Evolutionary conservation across 148 eudicot genomes (phyloP).

Genomic region (Cornus florida): DNA sequence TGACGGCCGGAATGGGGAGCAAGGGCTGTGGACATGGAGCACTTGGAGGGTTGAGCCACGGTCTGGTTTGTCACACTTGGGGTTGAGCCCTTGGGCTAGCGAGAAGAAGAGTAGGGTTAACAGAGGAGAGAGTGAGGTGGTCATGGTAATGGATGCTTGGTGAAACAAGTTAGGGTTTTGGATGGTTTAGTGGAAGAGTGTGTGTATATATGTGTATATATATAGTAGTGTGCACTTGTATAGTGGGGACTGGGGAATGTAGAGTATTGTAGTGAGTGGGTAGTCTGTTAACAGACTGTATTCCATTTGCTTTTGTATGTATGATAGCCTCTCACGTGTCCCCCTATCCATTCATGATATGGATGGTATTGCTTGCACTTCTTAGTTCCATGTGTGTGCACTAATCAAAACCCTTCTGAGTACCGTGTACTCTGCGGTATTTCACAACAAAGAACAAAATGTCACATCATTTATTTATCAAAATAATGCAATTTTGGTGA

Average conservation of each 20-base stretch:
- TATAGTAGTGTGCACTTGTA: not conserved
- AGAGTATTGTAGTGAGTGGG: not conserved
- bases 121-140: slow-evolving; percentile 8
- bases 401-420: no score
- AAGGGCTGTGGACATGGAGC: slow-evolving; percentile 58
- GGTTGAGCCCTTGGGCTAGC: slow-evolving; percentile 22
- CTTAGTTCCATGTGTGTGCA: no score
- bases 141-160: slow-evolving; percentile 5
- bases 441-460: no score
- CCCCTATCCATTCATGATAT: not conserved
- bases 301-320: slow-evolving; percentile 6
- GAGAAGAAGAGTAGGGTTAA: slow-evolving; percentile 21
- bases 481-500: no score
- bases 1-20: slow-evolving; percentile 54
- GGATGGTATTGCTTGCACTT: no score
- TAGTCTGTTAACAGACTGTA: not conserved
- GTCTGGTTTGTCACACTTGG: slow-evolving; percentile 22
- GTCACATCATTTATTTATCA: no score
- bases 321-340: not conserved
- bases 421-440: no score
- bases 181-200: not conserved
- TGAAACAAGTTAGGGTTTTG: not conserved
- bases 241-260: not conserved
- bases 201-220: slow-evolving; percentile 1
- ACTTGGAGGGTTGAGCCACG: slow-evolving; percentile 47